Base-by-base conservation (phyloP, 805 yeast species). In the Cephaloascus albidus region DNA sequence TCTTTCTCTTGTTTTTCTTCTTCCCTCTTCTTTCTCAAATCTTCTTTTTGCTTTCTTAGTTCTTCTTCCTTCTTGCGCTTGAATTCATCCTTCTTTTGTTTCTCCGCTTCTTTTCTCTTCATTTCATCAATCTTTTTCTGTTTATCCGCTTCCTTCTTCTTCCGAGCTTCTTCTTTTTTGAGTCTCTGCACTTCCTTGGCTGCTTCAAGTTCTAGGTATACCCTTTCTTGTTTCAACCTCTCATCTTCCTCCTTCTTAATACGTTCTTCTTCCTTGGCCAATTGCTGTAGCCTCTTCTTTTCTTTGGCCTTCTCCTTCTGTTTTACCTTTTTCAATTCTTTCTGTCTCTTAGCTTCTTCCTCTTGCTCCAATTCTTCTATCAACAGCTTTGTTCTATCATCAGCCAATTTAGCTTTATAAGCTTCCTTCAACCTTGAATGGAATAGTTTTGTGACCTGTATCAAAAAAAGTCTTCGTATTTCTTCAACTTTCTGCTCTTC, bases 351-450 rank as follows among this genome's bases (percentile, higher is more conserved):
- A 36, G 78, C 76, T 36, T 61, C 63, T 45, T 79, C 81, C 57
- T 81, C 90, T 5, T 77, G 80, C 46, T 82, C 88, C 35, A 82
- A 62, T 51, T 83, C 90, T 52, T 72, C 77, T 43, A 83, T 66
- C 45, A 83, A 65, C 43, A 71, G 74, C 41, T 70, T 63, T 10
- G 82, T 72, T 42, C 81, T 70, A 49, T 84, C 93, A 43, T 82
- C 86, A 10, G 95, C 89, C 36, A 83, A 75, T 46, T 78, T 82
- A 49, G 82, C 89, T 44, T 84, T 83, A 53, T 81, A 88, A 0
- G 95, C 85, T 23, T 72, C 76, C 51, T 84, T 67, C 26, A 89
- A 73, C 35, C 87, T 72, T 47, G 76, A 79, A 51, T 84, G 85
- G 48, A 89, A 72, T 53, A 86, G 68, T 39, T 85, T 77, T 3